phyloP scores from a whole-genome alignment of 106 monocot genomes.

The Vanilla planifolia region DNA sequence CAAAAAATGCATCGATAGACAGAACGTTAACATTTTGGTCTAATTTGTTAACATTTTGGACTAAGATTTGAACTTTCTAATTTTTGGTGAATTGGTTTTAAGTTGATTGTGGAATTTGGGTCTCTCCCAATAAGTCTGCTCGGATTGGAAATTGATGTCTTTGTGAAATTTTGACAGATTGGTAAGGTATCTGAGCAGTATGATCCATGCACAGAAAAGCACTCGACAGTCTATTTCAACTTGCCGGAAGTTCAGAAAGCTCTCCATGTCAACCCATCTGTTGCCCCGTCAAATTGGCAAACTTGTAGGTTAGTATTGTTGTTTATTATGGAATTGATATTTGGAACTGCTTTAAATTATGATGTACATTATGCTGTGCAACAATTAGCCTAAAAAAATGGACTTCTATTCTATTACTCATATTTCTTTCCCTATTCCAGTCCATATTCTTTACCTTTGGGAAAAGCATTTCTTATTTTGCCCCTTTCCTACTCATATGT shows the following conservation, averaged over 20 bases:
- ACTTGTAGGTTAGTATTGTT: conserved; percentile 73
- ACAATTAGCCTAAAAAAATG: not conserved
- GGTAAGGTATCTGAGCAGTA: conserved; percentile 63
- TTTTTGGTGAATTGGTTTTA: no score
- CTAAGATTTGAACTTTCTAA: no score
- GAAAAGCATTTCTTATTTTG: no score
- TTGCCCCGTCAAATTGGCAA: conserved; percentile 70
- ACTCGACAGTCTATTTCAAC: conserved; percentile 91
- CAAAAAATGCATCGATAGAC: no score
- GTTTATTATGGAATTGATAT: not conserved
- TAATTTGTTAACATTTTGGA: no score
- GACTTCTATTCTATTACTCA: no score
- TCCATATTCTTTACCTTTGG: no score
- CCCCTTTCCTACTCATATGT: no score
- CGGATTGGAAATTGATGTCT: not conserved
- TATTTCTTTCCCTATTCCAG: no score
- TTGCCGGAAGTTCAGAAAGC: conserved; percentile 86
- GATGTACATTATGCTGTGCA: not conserved
- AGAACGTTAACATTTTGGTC: no score
- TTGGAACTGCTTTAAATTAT: not conserved
- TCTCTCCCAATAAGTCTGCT: no score
- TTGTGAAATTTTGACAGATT: conserved; percentile 28
- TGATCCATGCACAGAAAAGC: conserved; percentile 93
- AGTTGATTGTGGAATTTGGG: no score
- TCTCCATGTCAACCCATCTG: conserved; percentile 65